A percentile compares a stretch with the other conserved stretches of the same genome.
Evolutionary conservation across 1,284 basidiomycete genomes (phyloP).

Genomic region (Erythrobasidium hasegawianum): DNA sequence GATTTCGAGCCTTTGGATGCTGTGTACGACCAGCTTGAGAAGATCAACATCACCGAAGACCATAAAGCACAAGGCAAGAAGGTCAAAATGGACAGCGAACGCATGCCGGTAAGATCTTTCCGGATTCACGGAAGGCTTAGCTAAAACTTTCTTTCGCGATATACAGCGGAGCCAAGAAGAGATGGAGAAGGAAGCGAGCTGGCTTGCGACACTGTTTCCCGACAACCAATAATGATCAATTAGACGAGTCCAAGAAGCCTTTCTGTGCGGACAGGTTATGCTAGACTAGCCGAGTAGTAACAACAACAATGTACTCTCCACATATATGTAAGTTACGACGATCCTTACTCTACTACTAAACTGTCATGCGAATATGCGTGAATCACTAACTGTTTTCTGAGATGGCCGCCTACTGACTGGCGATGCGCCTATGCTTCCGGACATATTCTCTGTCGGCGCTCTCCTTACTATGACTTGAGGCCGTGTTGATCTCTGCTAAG

Average conservation of each 20-base stretch:
- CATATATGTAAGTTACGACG: too few relatives aligned
- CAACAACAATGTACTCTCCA: too few relatives aligned
- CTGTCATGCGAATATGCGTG: too few relatives aligned
- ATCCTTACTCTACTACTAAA: too few relatives aligned
- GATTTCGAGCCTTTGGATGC: constrained; percentile 65
- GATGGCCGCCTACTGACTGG: too few relatives aligned
- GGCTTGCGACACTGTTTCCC: constrained; percentile 53
- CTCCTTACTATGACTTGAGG: not conserved
- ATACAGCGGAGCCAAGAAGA: constrained; percentile 66
- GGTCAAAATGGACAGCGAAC: constrained; percentile 44
- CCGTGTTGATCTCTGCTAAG: constrained; percentile 1
- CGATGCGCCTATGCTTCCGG: too few relatives aligned
- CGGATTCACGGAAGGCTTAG: constrained; percentile 55
- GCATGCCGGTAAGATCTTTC: constrained; percentile 17
- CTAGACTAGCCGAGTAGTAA: too few relatives aligned
- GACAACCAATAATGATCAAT: constrained; percentile 2
- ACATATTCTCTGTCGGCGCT: not conserved
- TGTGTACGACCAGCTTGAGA: constrained; percentile 44
- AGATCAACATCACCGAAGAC: constrained; percentile 40
- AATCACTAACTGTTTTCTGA: too few relatives aligned
- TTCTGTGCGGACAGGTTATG: too few relatives aligned
- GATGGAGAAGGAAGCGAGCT: constrained; percentile 70
- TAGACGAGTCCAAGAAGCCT: too few relatives aligned
- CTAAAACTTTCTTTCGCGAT: too few relatives aligned
- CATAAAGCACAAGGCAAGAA: constrained; percentile 9